These are phyloP conservation scores for Candida jianshihensis DNA, from an alignment of 805 yeast genomes.

Conservation along the genomic window DNA sequence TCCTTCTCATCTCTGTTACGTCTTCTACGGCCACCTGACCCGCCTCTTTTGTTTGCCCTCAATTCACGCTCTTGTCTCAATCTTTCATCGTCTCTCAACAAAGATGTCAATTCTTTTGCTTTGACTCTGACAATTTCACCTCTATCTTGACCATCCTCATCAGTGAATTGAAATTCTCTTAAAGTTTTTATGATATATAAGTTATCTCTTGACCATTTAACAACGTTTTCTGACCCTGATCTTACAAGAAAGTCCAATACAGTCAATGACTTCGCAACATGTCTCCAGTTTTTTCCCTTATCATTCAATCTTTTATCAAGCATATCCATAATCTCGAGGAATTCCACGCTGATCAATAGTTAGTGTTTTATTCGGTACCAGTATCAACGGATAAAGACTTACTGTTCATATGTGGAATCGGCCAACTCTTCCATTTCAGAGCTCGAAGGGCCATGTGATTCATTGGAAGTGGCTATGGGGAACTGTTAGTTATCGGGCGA, in stretches of 20 bases:
- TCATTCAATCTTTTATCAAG: slow-evolving; percentile 87
- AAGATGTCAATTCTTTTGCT: slow-evolving; percentile 80
- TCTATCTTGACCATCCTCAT: slow-evolving; percentile 74
- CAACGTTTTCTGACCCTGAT: slow-evolving; percentile 82
- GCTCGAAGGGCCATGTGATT: slow-evolving; percentile 75
- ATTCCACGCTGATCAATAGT: slow-evolving; percentile 41
- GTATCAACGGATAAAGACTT: slow-evolving; percentile 16
- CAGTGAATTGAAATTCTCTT: slow-evolving; percentile 80
- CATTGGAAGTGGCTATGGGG: slow-evolving; percentile 71
- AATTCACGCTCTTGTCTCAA: slow-evolving; percentile 59
- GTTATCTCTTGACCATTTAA: slow-evolving; percentile 87
- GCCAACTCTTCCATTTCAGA: slow-evolving; percentile 81
- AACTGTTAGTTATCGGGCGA: not conserved
- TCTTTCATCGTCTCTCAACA: slow-evolving; percentile 77
- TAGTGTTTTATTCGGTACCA: too few relatives aligned
- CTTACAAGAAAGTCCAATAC: slow-evolving; percentile 84
- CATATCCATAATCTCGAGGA: slow-evolving; percentile 90
- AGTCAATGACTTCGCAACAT: slow-evolving; percentile 84
- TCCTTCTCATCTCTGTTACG: slow-evolving; percentile 25
- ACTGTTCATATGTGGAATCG: slow-evolving; percentile 55
- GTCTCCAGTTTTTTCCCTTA: slow-evolving; percentile 96
- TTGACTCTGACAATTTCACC: slow-evolving; percentile 85
- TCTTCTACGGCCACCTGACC: slow-evolving; percentile 29
- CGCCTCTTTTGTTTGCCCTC: slow-evolving; percentile 28
- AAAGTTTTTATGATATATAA: slow-evolving; percentile 82